Conservation (phyloP, 306 rosid genomes). For the Cicer cuneatum region DNA sequence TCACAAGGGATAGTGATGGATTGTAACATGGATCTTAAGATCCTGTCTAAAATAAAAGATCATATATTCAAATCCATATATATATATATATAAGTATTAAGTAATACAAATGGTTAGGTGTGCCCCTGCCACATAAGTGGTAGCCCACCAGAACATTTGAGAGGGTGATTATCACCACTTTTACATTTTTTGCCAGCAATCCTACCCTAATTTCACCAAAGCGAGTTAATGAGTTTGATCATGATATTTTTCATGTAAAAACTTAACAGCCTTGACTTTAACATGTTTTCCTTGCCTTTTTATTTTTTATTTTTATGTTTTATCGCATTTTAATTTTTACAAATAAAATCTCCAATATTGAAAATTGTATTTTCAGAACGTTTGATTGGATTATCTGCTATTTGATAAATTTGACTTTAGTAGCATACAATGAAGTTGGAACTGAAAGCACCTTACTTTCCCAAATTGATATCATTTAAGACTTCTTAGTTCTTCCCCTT, state of each 20-base stretch:
- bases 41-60: not conserved
- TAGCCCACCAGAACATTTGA: not conserved
- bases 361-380: constrained; percentile 9
- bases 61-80: not conserved
- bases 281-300: not conserved
- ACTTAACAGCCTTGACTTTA: not conserved
- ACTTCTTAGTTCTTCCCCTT: not conserved
- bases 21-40: not conserved
- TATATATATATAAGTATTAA: constrained; percentile 1
- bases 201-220: constrained; percentile 2
- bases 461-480: not conserved
- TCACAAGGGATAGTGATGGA: not conserved
- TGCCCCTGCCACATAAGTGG: not conserved
- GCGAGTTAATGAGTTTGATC: not conserved
- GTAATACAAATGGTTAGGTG: not conserved
- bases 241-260: not conserved
- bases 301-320: constrained; percentile 2
- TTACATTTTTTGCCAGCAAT: not conserved
- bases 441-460: not conserved
- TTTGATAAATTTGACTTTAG: not conserved
- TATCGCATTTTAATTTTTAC: not conserved
- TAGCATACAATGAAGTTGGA: constrained; percentile 3
- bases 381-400: not conserved
- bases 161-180: not conserved
- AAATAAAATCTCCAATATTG: not conserved